Percentiles rank a stretch among this genome's conserved stretches.
Conservation (phyloP, 1,284 basidiomycete species). For the Mycena citricolor region DNA sequence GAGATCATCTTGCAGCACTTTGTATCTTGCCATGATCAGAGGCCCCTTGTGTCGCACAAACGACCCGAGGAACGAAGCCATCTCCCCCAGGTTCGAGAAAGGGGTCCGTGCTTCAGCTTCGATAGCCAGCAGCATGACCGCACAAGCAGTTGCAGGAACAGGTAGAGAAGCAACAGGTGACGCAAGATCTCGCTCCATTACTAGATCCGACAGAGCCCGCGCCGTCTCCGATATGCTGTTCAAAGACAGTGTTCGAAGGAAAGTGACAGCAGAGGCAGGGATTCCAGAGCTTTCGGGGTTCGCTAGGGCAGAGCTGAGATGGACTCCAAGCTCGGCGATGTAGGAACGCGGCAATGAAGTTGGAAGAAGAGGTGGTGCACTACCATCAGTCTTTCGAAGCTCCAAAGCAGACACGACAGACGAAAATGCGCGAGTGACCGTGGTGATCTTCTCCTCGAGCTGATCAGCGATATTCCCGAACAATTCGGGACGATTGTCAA, state of each 20-base stretch:
- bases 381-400: too few species aligned
- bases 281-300: constrained; percentile 33
- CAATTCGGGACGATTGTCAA: constrained; percentile 62
- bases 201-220: constrained; percentile 51
- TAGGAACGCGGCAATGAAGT: constrained; percentile 42
- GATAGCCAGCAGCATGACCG: constrained; percentile 66
- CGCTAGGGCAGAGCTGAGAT: constrained; percentile 42
- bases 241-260: constrained; percentile 44
- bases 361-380: constrained; percentile 40
- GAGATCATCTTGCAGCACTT: constrained; percentile 57
- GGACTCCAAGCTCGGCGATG: constrained; percentile 45
- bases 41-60: constrained; percentile 49
- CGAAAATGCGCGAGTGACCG: constrained; percentile 56
- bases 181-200: too few species aligned
- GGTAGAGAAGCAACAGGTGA: constrained; percentile 39
- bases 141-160: constrained; percentile 59
- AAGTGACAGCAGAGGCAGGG: constrained; percentile 37
- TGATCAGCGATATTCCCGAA: constrained; percentile 67
- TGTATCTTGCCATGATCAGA: constrained; percentile 67
- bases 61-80: constrained; percentile 55
- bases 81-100: constrained; percentile 51
- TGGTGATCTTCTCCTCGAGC: constrained; percentile 50
- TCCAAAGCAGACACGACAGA: constrained; percentile 49
- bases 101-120: constrained; percentile 62
- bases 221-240: constrained; percentile 53